A percentile compares a stretch with the other conserved stretches of the same genome.
phyloP scores from a whole-genome alignment of 352 stramenopile genomes.

The Phytophthora palmivora region DNA sequence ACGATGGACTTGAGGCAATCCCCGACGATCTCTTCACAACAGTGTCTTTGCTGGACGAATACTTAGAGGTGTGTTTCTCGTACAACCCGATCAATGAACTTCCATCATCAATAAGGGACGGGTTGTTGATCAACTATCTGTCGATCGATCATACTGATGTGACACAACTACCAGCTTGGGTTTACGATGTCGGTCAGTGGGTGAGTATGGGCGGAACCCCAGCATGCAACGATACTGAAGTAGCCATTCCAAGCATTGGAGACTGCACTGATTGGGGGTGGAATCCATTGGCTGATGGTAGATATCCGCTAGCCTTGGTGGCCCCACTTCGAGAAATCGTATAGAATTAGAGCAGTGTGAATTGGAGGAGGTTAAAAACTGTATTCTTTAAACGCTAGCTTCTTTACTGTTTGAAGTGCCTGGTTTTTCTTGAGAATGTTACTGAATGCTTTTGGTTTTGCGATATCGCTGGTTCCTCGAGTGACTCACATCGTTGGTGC shows the following conservation, averaged over 20 bases:
- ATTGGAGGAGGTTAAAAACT: too few species aligned
- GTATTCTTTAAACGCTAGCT: too few species aligned
- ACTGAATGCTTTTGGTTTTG: not conserved
- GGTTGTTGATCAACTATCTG: constrained; percentile 38
- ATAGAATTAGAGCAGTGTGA: not conserved
- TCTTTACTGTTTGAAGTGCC: too few species aligned
- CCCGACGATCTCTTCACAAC: constrained; percentile 35
- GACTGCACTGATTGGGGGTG: constrained; percentile 19
- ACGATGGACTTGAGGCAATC: constrained; percentile 30
- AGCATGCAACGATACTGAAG: constrained; percentile 19
- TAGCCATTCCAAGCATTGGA: constrained; percentile 1
- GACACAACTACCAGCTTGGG: constrained; percentile 37
- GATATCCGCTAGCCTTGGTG: constrained; percentile 22
- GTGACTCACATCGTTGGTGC: too few species aligned
- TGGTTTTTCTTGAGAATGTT: not conserved
- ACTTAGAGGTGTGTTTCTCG: constrained; percentile 37
- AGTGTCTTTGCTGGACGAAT: constrained; percentile 20
- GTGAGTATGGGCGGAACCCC: constrained; percentile 18
- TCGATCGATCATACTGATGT: constrained; percentile 43
- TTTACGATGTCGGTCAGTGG: constrained; percentile 21
- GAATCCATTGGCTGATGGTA: constrained; percentile 19
- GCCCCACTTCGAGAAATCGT: constrained; percentile 12
- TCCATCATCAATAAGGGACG: constrained; percentile 23
- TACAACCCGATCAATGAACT: constrained; percentile 41
- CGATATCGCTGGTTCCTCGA: constrained; percentile 10